Conservation (phyloP, 331 rosid genomes). For the Malus hybrid region DNA sequence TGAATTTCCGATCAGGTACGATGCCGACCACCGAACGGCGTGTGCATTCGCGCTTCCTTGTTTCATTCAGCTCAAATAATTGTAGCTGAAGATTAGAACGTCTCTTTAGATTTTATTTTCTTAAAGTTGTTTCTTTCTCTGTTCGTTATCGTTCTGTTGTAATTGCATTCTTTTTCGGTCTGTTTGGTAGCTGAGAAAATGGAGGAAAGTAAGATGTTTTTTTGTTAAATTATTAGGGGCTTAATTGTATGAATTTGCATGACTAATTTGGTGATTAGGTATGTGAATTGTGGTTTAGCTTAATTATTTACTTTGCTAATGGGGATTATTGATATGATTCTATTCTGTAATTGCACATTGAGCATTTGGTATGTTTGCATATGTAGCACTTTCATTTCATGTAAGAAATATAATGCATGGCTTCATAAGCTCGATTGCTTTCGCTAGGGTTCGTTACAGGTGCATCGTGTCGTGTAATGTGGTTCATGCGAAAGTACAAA, state of each 20-base stretch:
- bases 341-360: not conserved
- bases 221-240: not conserved
- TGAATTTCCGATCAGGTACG: conserved; percentile 2
- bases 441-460: not conserved
- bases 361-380: not conserved
- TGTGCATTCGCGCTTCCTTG: not conserved
- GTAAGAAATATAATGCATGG: not conserved
- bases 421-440: not conserved
- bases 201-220: not conserved
- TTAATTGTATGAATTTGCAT: not conserved
- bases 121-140: not conserved
- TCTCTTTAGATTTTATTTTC: not conserved
- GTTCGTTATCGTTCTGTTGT: not conserved
- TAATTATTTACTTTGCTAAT: too few species aligned
- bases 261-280: not conserved
- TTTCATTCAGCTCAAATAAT: not conserved
- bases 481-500: not conserved
- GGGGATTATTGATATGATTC: not conserved
- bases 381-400: not conserved
- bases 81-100: not conserved
- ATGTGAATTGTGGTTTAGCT: not conserved
- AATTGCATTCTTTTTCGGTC: not conserved
- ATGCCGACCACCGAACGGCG: not conserved
- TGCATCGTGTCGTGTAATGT: not conserved
- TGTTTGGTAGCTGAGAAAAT: conserved; percentile 2